Conservation (phyloP, 1,284 basidiomycete species). For the Irpex sp. region DNA sequence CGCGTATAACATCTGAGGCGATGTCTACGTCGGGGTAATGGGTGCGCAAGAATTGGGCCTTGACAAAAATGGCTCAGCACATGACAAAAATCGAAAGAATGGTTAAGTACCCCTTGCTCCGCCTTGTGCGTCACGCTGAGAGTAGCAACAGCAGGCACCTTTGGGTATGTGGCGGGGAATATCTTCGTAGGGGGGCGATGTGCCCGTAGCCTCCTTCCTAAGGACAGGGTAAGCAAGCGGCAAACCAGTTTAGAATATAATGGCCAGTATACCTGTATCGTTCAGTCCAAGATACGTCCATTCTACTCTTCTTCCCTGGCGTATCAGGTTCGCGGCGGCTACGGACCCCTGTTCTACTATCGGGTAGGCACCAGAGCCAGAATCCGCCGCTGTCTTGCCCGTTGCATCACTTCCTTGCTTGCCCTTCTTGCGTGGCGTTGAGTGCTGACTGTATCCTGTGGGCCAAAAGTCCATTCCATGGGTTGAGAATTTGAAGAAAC, state of each 20-base stretch:
- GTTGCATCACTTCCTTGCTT: constrained; percentile 26
- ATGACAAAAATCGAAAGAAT: background rate
- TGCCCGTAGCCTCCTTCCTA: constrained; percentile 25
- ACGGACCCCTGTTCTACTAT: constrained; percentile 52
- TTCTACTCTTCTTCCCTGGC: constrained; percentile 37
- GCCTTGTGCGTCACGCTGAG: constrained; percentile 41
- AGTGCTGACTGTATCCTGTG: constrained; percentile 31
- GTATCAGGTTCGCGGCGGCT: constrained; percentile 48
- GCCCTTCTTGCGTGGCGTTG: constrained; percentile 4
- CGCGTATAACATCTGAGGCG: constrained; percentile 55
- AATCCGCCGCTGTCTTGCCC: constrained; percentile 19
- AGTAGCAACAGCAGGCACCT: constrained; percentile 25
- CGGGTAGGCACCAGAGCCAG: constrained; percentile 37
- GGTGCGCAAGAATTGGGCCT: constrained; percentile 68
- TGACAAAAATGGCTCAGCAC: background rate
- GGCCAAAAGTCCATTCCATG: constrained; percentile 76
- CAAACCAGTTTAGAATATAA: background rate
- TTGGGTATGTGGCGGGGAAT: constrained; percentile 53
- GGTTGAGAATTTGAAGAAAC: constrained; percentile 18
- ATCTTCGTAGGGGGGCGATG: constrained; percentile 34
- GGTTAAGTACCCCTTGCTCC: constrained; percentile 56
- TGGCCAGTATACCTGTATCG: constrained; percentile 19
- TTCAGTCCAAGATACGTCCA: constrained; percentile 48
- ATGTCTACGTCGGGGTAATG: constrained; percentile 71
- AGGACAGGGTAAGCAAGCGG: background rate